Base-by-base conservation (phyloP, 2,329 filamentous ascomycete species). In the Fusarium setosum region DNA sequence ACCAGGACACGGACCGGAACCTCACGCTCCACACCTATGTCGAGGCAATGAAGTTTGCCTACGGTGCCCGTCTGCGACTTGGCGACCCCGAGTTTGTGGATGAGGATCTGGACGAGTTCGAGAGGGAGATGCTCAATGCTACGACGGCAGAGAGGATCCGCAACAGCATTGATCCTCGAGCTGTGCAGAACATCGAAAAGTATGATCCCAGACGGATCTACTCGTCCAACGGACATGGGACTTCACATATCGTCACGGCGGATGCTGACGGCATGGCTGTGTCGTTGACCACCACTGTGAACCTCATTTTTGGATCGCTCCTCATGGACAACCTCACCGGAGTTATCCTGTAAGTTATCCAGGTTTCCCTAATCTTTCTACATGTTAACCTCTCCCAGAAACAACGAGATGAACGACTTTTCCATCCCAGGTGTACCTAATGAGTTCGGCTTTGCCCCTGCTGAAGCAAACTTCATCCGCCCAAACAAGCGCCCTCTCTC, bases 21-120 rank as follows among this genome's bases (percentile, higher is more conserved):
- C 80, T 96, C 1, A 93, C 90, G 34, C 90, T 90, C 1, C 96
- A 98, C 77, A 88, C 92, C 13, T 85, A 97, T 66, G 88, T 93
- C 72, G 96, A 98, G 82, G 91, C 94, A 12, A 93, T 97, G 81
- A 87, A 93, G 20, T 98, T 97, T 75, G 94, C 88, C 4, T 98
- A 97, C 74, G 94, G 90, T 5, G 82, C 91, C 70, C 89, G 94
- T 57, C 84, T 88, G n/a, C 84, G 90, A 24, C 85, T 98, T 0
- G 95, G 94, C 5, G 96, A 98, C 75, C 96, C 95, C 0, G 82
- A 80, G 2, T 97, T 91, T 74, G 86, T 96, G 5, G 68, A 82
- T 1, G 86, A 87, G 26, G 81, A n/a, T n/a, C n/a, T 95, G 49
- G 79, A 83, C 9, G 65, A 62, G n/a, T 90, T 91, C 67, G 89